A percentile compares a stretch with the other conserved stretches of the same genome.
phyloP scores from a whole-genome alignment of 2,329 filamentous ascomycete genomes.

The Aspergillus puulaauensis region DNA sequence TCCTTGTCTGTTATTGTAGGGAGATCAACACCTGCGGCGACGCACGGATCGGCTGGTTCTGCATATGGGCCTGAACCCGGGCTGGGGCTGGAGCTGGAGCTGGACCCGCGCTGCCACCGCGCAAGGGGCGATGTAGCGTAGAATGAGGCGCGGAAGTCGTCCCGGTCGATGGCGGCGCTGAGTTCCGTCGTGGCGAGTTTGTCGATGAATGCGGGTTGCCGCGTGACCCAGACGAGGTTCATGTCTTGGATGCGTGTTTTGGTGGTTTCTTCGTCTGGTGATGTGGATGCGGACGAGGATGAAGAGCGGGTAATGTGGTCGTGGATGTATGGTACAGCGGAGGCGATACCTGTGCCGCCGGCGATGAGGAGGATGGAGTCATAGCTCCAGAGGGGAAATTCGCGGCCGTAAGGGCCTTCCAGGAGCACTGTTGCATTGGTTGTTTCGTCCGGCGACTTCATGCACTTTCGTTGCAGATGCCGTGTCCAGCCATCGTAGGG shows the following conservation, averaged over 20 bases:
- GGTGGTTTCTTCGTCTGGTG: neutral
- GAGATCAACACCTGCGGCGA: neutral
- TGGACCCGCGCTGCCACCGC: neutral
- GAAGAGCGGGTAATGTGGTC: constrained; percentile 27
- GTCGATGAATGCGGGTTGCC: constrained; percentile 30
- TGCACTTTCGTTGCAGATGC: constrained; percentile 41
- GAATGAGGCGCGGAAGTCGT: constrained; percentile 33
- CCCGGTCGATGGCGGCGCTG: constrained; percentile 22
- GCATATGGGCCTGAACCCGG: no score
- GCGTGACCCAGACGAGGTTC: constrained; percentile 35
- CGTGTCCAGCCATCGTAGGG: constrained; percentile 54
- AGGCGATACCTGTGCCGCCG: constrained; percentile 34
- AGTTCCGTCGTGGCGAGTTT: constrained; percentile 30
- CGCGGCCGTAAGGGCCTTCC: constrained; percentile 53
- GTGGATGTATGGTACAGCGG: constrained; percentile 48
- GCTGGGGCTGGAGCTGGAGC: neutral
- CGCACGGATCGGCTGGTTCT: neutral
- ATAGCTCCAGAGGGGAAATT: constrained; percentile 42
- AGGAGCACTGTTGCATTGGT: constrained; percentile 42
- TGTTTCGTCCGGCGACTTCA: constrained; percentile 21
- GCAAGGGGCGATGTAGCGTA: constrained; percentile 24
- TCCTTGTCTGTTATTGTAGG: neutral
- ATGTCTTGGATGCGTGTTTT: constrained; percentile 27
- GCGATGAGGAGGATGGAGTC: constrained; percentile 55
- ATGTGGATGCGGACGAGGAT: neutral